phyloP scores from a whole-genome alignment of 2,329 filamentous ascomycete species.

The Aaosphaeria pasadenensis region DNA sequence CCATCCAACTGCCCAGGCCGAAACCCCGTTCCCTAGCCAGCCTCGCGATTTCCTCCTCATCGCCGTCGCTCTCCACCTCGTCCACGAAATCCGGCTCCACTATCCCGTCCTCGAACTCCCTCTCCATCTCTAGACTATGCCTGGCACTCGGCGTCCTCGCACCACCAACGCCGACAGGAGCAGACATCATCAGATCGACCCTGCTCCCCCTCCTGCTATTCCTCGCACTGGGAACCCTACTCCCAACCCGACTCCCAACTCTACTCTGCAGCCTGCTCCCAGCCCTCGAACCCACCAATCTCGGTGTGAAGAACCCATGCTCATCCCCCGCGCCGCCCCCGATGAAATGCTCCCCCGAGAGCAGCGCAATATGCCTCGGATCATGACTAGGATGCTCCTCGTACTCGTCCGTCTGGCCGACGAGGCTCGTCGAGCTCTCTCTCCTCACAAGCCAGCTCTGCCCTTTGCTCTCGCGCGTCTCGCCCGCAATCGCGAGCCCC shows the following conservation, averaged over 20 bases:
- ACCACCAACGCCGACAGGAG: conserved; percentile 3
- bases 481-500: conserved; percentile 54
- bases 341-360: conserved; percentile 30
- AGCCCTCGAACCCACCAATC: conserved; percentile 16
- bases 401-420: conserved; percentile 36
- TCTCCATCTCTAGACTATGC: conserved; percentile 26
- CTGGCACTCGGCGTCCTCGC: conserved; percentile 14
- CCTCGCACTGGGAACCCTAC: conserved; percentile 37
- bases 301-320: conserved; percentile 21
- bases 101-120: conserved; percentile 16
- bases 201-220: conserved; percentile 37
- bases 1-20: conserved; percentile 56
- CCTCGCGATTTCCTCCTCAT: conserved; percentile 53
- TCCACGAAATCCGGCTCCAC: conserved; percentile 50
- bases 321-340: conserved; percentile 26
- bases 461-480: conserved; percentile 60
- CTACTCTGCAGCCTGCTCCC: conserved; percentile 38
- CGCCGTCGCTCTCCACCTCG: conserved; percentile 41
- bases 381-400: conserved; percentile 24
- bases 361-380: conserved; percentile 20
- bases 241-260: conserved; percentile 34
- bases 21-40: conserved; percentile 52
- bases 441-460: conserved; percentile 59
- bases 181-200: conserved; percentile 36
- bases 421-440: conserved; percentile 55